A percentile compares a stretch with the other conserved stretches of the same genome.
Conservation (phyloP, 1,139 yeast species). For the Debaryomyces psychrophilus region DNA sequence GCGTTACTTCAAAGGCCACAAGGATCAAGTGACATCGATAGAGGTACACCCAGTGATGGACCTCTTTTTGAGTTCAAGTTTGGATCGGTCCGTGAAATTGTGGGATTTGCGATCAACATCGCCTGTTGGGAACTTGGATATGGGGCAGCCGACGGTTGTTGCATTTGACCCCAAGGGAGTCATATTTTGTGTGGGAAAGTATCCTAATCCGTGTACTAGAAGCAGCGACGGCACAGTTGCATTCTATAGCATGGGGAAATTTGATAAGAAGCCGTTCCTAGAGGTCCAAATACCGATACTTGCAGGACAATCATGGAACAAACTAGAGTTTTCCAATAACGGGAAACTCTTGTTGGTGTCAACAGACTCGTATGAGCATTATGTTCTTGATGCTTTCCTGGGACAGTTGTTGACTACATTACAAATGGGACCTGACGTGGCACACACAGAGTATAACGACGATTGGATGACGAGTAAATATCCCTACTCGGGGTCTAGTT, state of each 20-base stretch:
- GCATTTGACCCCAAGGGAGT: conserved; percentile 85
- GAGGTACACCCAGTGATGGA: conserved; percentile 78
- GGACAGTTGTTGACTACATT: conserved; percentile 62
- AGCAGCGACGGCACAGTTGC: conserved; percentile 46
- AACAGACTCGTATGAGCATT: conserved; percentile 56
- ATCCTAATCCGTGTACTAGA: conserved; percentile 18
- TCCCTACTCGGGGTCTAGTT: conserved; percentile 61
- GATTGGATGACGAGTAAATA: conserved; percentile 40
- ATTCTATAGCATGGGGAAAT: conserved; percentile 62
- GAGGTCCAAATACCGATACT: conserved; percentile 30
- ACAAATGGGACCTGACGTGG: conserved; percentile 24
- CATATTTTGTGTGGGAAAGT: conserved; percentile 72
- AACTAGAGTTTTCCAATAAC: conserved; percentile 81
- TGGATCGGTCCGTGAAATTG: conserved; percentile 77
- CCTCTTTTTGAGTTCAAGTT: conserved; percentile 66
- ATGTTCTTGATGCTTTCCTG: conserved; percentile 70
- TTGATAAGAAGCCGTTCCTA: conserved; percentile 60
- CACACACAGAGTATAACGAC: conserved; percentile 25
- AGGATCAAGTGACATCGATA: conserved; percentile 67
- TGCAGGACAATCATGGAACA: conserved; percentile 54
- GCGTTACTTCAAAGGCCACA: conserved; percentile 87
- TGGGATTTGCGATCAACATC: conserved; percentile 80
- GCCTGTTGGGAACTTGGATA: conserved; percentile 64
- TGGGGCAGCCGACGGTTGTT: conserved; percentile 57
- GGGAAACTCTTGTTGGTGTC: conserved; percentile 74